Conservation (phyloP, 2,329 filamentous ascomycete genomes). For the Colletotrichum falcatum region DNA sequence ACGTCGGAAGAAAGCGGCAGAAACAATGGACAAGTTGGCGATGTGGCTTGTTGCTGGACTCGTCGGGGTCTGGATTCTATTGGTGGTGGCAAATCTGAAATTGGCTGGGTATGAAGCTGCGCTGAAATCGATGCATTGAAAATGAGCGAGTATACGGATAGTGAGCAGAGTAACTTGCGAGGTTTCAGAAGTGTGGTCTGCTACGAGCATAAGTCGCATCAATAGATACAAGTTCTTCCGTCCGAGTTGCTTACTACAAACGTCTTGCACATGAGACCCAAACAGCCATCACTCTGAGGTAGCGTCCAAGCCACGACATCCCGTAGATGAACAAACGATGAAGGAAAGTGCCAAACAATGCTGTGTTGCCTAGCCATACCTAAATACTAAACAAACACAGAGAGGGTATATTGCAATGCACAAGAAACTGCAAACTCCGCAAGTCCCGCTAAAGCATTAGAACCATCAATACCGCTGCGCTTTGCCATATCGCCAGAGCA, state of each 20-base stretch:
- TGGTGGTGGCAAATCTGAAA: neutral
- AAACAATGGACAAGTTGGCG: neutral
- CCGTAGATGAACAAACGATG: neutral
- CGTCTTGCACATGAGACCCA: neutral
- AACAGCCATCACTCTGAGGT: too few relatives aligned
- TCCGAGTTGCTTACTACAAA: neutral
- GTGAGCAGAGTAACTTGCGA: neutral
- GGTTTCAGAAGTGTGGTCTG: neutral
- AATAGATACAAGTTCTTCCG: neutral
- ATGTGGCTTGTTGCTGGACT: neutral
- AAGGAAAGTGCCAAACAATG: too few relatives aligned
- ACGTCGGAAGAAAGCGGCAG: neutral
- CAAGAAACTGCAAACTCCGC: neutral
- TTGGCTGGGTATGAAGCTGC: neutral
- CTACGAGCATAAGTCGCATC: neutral
- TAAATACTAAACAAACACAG: neutral
- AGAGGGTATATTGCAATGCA: slow-evolving; percentile 26
- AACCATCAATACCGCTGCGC: slow-evolving; percentile 22
- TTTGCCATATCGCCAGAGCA: slow-evolving; percentile 42
- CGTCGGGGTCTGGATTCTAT: slow-evolving; percentile 7
- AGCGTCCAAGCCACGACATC: neutral
- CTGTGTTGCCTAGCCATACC: neutral
- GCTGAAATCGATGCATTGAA: neutral
- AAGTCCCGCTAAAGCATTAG: neutral
- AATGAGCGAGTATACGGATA: neutral